phyloP scores from a whole-genome alignment of 805 yeast species.

The Diddensiella caesifluorescens region DNA sequence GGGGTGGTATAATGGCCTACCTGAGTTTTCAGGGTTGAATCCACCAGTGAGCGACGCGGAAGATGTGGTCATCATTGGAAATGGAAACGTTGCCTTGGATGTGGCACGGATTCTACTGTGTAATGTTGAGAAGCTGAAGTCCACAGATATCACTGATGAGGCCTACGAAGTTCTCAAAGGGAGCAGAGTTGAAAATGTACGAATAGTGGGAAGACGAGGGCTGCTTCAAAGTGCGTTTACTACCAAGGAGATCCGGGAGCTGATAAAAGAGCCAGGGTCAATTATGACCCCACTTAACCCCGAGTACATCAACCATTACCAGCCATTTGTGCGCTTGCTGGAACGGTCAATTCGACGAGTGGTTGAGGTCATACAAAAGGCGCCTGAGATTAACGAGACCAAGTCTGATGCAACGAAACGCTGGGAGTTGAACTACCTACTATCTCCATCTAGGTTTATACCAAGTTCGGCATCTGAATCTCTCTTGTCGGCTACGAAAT shows the following conservation, averaged over 20 bases:
- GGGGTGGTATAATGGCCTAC: constrained; percentile 94
- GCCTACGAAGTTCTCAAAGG: constrained; percentile 52
- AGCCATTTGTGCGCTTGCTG: constrained; percentile 29
- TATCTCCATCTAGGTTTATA: constrained; percentile 53
- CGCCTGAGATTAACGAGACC: constrained; percentile 32
- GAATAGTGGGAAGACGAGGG: constrained; percentile 82
- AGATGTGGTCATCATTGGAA: constrained; percentile 80
- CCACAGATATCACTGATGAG: constrained; percentile 64
- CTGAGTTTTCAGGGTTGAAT: constrained; percentile 44
- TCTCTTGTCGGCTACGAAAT: constrained; percentile 42
- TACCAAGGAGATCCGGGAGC: constrained; percentile 84
- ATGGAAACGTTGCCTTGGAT: constrained; percentile 94
- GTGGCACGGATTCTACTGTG: constrained; percentile 74
- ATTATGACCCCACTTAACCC: constrained; percentile 45
- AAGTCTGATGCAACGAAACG: constrained; percentile 50
- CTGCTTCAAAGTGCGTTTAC: constrained; percentile 78
- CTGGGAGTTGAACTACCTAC: constrained; percentile 70
- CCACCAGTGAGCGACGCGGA: constrained; percentile 60
- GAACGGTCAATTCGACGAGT: constrained; percentile 61
- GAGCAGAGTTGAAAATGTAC: constrained; percentile 57
- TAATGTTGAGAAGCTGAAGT: constrained; percentile 49
- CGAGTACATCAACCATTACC: constrained; percentile 29
- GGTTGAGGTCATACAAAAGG: constrained; percentile 56
- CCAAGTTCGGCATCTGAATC: constrained; percentile 33
- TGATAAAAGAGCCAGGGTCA: constrained; percentile 56